Evolutionary conservation across 2,329 filamentous ascomycete genomes (phyloP), one percentile per base, ranked within the genome.

Genomic region (Alternaria atra): DNA sequence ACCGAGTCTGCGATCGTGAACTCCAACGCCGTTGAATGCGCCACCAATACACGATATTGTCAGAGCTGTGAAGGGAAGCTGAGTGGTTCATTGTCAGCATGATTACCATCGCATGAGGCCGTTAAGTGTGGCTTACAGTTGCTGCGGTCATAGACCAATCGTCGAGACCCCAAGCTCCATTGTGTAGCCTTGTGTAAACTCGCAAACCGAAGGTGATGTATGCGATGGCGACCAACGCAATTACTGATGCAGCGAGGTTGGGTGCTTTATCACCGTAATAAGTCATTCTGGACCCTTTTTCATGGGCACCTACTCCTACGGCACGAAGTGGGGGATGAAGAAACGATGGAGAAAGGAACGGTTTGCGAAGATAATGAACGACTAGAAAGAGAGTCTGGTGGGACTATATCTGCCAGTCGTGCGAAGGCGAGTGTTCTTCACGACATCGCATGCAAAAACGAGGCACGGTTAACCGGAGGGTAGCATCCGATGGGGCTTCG

Each of bases 141-240:
- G 57, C 57, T 25, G 48, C n/a, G n/a, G 57, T 60, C 57, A 60
- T 60, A 20, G 44, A 44, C 57, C 57, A 60, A 20, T 60, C 57
- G 39, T 60, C 57, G 6, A 60, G 29, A 6, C 57, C 57, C 57
- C 57, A 60, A n/a, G 57, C 57, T 44, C 42, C 20, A 27, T 60
- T 60, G 5, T 56, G 52, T 35, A 60, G 39, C 42, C 57, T 56
- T 3, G 57, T 60, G n/a, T 60, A 56, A 13, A 60, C 57, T 37
- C 57, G 52, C 46, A 60, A 25, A 8, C 57, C 52, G 8, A 56
- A 60, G n/a, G 47, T 48, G 13, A 46, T 56, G 7, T 44, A 60
- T 2, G 57, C 57, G 23, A 56, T 51, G 9, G 46, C 52, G 17
- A 46, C 23, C 52, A 60, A 27, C 2, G 57, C 25, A 25, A 60